Evolutionary conservation across 352 stramenopile genomes (phyloP).

Genomic region (Globisporangium radiosum): DNA sequence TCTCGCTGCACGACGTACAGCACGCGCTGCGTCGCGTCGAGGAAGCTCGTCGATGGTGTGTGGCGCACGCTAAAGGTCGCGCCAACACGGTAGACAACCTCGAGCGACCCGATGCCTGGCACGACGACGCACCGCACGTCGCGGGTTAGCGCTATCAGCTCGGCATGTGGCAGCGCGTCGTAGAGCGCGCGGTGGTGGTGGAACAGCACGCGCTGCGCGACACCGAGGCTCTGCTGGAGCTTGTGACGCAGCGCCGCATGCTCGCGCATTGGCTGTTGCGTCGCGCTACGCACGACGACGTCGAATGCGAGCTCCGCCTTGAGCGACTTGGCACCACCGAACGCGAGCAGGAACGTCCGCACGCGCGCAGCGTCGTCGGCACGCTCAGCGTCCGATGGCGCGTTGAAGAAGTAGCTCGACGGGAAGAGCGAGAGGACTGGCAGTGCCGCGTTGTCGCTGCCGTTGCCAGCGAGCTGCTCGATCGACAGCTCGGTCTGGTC

Average conservation of each 20-base stretch:
- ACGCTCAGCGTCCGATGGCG: background rate
- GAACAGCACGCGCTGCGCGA: conserved; percentile 55
- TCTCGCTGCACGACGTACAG: conserved; percentile 30
- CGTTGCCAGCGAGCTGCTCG: conserved; percentile 14
- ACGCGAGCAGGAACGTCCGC: conserved; percentile 29
- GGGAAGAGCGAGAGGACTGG: conserved; percentile 47
- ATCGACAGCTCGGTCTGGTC: conserved; percentile 45
- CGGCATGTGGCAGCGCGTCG: conserved; percentile 26
- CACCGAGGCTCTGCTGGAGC: conserved; percentile 18
- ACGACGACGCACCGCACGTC: conserved; percentile 35
- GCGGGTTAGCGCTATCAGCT: conserved; percentile 20
- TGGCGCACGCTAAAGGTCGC: conserved; percentile 28
- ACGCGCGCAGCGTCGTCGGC: conserved; percentile 14
- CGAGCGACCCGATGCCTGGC: conserved; percentile 30
- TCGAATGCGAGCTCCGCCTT: conserved; percentile 38
- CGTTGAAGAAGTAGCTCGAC: conserved; percentile 38
- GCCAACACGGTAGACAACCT: conserved; percentile 48
- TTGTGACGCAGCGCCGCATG: conserved; percentile 21
- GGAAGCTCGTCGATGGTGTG: conserved; percentile 28
- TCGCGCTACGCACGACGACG: conserved; percentile 36
- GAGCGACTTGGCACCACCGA: conserved; percentile 50
- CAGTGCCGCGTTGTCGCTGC: conserved; percentile 10
- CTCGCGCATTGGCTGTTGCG: conserved; percentile 9
- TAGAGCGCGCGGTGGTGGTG: conserved; percentile 36
- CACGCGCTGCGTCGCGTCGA: conserved; percentile 27